Conservation (phyloP, 2,329 filamentous ascomycete genomes). For the Alternaria ethzedia region DNA sequence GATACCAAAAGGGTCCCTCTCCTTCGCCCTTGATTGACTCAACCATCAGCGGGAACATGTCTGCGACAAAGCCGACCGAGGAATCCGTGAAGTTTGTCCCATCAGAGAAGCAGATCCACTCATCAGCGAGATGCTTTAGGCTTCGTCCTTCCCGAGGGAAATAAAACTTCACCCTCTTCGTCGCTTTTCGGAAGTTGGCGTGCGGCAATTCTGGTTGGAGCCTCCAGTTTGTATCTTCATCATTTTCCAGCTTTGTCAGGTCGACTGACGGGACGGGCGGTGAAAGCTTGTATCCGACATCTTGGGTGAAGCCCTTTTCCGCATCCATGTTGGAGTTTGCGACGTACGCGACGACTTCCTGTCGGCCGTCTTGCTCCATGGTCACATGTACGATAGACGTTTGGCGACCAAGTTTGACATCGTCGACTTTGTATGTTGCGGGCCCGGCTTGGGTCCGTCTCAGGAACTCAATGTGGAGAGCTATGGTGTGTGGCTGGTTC, state of each 20-base stretch:
- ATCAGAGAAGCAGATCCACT: conserved; percentile 70
- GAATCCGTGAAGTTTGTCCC: conserved; percentile 69
- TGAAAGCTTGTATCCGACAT: conserved; percentile 61
- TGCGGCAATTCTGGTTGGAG: conserved; percentile 54
- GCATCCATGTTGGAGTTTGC: conserved; percentile 67
- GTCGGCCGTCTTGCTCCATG: conserved; percentile 62
- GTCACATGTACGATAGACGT: conserved; percentile 69
- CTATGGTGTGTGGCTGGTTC: conserved; percentile 68
- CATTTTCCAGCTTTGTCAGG: conserved; percentile 50
- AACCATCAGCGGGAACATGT: conserved; percentile 72
- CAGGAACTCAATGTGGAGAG: conserved; percentile 70
- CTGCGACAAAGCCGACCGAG: conserved; percentile 68
- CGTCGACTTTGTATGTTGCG: conserved; percentile 63
- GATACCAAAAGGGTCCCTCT: conserved; percentile 69
- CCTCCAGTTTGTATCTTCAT: conserved; percentile 58
- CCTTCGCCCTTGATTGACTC: conserved; percentile 54
- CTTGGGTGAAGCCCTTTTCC: conserved; percentile 64
- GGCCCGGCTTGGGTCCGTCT: conserved; percentile 66
- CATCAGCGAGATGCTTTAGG: conserved; percentile 58
- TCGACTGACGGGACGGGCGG: conserved; percentile 54
- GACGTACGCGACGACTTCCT: conserved; percentile 69
- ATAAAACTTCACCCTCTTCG: conserved; percentile 59
- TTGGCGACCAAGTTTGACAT: conserved; percentile 69
- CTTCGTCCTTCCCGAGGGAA: conserved; percentile 57
- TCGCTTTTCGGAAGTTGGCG: conserved; percentile 57